Evolutionary conservation across 1,284 basidiomycete genomes (phyloP).

Genomic region (Mycena citricolor): DNA sequence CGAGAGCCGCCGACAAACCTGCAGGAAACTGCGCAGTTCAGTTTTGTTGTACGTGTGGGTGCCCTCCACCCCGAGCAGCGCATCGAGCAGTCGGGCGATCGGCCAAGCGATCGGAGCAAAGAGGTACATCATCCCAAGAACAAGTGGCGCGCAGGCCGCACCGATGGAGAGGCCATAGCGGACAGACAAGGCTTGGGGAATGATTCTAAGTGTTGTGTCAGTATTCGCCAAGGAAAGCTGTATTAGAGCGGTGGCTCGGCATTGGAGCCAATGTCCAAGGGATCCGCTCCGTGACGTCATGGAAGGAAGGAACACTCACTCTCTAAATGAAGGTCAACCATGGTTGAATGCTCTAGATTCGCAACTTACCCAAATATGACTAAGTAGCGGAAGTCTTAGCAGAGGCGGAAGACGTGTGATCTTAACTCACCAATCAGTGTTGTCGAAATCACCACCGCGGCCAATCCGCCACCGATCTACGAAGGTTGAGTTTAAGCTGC

Average conservation of each 20-base stretch:
- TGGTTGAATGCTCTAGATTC: too few species aligned
- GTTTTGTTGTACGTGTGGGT: constrained; percentile 86
- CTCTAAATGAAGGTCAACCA: too few species aligned
- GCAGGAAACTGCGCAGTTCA: constrained; percentile 89
- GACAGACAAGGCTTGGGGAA: constrained; percentile 85
- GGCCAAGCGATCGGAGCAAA: constrained; percentile 87
- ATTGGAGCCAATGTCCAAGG: too few species aligned
- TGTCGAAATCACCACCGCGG: constrained; percentile 82
- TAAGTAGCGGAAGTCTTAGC: too few species aligned
- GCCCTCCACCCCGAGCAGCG: constrained; percentile 70
- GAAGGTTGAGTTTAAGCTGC: constrained; percentile 1
- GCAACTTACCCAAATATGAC: too few species aligned
- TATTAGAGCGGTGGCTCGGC: too few species aligned
- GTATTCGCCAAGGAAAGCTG: too few species aligned
- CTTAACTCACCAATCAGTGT: constrained; percentile 70
- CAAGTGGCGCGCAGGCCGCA: constrained; percentile 81
- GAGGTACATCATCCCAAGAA: constrained; percentile 76
- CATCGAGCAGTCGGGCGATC: constrained; percentile 83
- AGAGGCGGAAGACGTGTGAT: too few species aligned
- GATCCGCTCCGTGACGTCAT: too few species aligned
- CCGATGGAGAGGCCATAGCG: constrained; percentile 89
- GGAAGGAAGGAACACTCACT: too few species aligned
- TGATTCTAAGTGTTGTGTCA: too few species aligned
- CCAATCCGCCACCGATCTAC: constrained; percentile 78
- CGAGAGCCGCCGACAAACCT: constrained; percentile 91